Evolutionary conservation across 306 rosid genomes (phyloP).

Genomic region (Phaseolus lunatus): DNA sequence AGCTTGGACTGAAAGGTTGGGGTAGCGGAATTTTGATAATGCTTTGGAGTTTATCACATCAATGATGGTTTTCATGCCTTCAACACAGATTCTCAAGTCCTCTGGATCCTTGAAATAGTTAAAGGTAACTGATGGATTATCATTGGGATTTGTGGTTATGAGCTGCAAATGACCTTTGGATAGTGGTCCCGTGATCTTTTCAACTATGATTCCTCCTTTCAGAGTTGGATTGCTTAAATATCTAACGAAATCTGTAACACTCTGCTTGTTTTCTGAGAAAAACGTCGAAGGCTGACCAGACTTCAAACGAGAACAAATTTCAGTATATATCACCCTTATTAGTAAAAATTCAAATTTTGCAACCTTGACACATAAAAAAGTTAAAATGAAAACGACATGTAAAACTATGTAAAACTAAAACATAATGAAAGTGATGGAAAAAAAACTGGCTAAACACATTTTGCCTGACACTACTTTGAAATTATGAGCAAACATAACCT

Average conservation of each 20-base stretch:
- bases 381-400: no score
- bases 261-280: conserved; percentile 35
- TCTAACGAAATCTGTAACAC: conserved; percentile 41
- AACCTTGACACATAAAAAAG: no score
- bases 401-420: background rate
- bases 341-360: background rate
- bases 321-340: background rate
- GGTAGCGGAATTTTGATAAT: conserved; percentile 63
- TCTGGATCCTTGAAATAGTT: conserved; percentile 80
- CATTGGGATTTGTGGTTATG: conserved; percentile 58
- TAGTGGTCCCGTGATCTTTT: conserved; percentile 68
- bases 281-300: conserved; percentile 44
- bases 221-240: conserved; percentile 43
- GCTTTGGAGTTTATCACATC: conserved; percentile 63
- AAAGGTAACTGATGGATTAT: conserved; percentile 73
- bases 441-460: background rate
- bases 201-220: conserved; percentile 70
- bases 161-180: conserved; percentile 70
- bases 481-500: no score
- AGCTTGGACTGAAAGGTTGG: conserved; percentile 39
- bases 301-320: conserved; percentile 50
- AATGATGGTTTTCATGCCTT: conserved; percentile 72
- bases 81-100: conserved; percentile 65
- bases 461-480: no score
- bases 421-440: background rate